Conservation (phyloP, 2,329 filamentous ascomycete genomes). For the Metarhizium rileyi region DNA sequence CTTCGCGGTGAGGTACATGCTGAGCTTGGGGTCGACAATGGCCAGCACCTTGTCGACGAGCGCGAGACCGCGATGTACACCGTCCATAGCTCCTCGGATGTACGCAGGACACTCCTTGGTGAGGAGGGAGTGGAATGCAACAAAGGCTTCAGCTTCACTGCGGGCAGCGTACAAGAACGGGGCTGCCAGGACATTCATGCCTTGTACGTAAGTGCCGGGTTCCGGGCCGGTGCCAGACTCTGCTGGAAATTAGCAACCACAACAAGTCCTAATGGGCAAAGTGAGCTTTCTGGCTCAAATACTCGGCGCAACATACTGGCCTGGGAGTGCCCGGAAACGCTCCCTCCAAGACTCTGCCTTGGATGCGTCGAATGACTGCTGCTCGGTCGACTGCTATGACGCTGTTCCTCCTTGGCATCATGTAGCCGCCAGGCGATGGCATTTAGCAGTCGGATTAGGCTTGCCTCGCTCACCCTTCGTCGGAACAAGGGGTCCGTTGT, state of each 20-base stretch:
- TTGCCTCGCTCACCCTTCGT: conserved; percentile 88
- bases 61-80: conserved; percentile 83
- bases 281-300: neutral
- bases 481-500: conserved; percentile 97
- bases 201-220: conserved; percentile 87
- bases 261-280: neutral
- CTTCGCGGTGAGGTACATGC: conserved; percentile 73
- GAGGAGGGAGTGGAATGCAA: conserved; percentile 79
- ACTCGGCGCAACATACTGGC: conserved; percentile 30
- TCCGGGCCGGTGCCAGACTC: conserved; percentile 48
- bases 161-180: conserved; percentile 92
- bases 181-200: conserved; percentile 96
- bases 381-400: conserved; percentile 26
- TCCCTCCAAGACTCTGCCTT: conserved; percentile 22
- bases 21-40: conserved; percentile 84
- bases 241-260: conserved; percentile 34
- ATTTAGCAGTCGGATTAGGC: conserved; percentile 86
- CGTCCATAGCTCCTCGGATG: conserved; percentile 92
- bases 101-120: conserved; percentile 87
- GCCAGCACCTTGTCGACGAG: conserved; percentile 87
- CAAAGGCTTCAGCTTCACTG: conserved; percentile 90
- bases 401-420: conserved; percentile 54
- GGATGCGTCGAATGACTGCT: conserved; percentile 26
- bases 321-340: conserved; percentile 27
- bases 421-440: conserved; percentile 90